Evolutionary conservation across 2,329 filamentous ascomycete genomes (phyloP).

Genomic region (Curvularia sp.): DNA sequence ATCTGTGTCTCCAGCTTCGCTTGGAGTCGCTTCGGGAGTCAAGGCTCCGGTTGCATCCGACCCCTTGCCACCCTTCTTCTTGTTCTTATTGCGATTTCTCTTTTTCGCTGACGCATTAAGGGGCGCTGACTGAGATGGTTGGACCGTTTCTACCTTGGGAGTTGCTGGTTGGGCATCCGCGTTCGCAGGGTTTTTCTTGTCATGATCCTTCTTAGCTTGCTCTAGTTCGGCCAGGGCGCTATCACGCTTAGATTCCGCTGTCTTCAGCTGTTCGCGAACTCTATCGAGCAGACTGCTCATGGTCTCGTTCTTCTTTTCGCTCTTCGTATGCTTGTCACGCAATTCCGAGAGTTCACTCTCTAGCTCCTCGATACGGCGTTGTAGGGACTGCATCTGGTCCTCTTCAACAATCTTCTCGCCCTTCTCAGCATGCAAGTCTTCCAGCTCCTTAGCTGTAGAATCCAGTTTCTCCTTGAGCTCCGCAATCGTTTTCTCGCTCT

Average conservation of each 20-base stretch:
- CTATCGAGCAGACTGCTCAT: slow-evolving; percentile 64
- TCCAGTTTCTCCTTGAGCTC: slow-evolving; percentile 45
- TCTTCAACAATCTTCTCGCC: slow-evolving; percentile 43
- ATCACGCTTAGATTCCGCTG: slow-evolving; percentile 60
- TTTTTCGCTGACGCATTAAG: slow-evolving; percentile 67
- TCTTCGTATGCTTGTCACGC: slow-evolving; percentile 44
- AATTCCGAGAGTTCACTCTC: slow-evolving; percentile 43
- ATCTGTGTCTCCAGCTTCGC: slow-evolving; percentile 50
- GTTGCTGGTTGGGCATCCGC: slow-evolving; percentile 4
- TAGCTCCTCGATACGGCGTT: slow-evolving; percentile 40
- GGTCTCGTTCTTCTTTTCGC: slow-evolving; percentile 62
- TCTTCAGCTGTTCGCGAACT: slow-evolving; percentile 61
- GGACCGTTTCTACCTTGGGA: slow-evolving; percentile 18
- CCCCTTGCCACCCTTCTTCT: slow-evolving; percentile 73
- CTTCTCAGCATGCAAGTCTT: slow-evolving; percentile 52
- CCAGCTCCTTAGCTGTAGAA: slow-evolving; percentile 57
- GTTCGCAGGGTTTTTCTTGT: slow-evolving; percentile 28
- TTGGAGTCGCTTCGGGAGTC: slow-evolving; percentile 45
- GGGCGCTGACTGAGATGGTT: slow-evolving; percentile 28
- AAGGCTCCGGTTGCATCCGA: slow-evolving; percentile 44
- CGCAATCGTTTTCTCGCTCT: slow-evolving; percentile 53
- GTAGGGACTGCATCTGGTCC: slow-evolving; percentile 38
- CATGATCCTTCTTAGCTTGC: slow-evolving; percentile 39
- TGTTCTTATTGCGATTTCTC: slow-evolving; percentile 78
- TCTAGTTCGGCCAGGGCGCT: slow-evolving; percentile 55